Evolutionary conservation across 805 yeast genomes (phyloP).

Genomic region (Pichia cabralensis): DNA sequence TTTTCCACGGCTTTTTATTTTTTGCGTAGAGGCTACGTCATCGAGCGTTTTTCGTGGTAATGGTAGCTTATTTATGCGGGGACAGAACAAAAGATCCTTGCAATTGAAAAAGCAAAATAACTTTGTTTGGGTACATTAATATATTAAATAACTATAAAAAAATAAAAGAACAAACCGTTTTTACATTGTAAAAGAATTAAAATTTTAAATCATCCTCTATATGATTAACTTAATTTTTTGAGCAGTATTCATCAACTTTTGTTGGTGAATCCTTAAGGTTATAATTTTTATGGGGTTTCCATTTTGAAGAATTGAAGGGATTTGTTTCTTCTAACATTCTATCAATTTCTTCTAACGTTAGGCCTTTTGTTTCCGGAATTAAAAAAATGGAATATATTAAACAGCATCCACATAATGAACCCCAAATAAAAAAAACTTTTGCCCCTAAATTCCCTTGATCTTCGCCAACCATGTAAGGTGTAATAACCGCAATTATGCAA

Average conservation of each 20-base stretch:
- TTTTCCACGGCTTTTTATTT: no score
- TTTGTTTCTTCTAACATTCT: slow-evolving; percentile 27
- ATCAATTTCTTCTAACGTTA: slow-evolving; percentile 76
- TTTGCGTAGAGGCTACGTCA: no score
- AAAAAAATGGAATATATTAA: slow-evolving; percentile 63
- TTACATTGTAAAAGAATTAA: no score
- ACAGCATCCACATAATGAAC: slow-evolving; percentile 32
- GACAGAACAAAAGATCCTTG: no score
- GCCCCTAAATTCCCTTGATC: slow-evolving; percentile 54
- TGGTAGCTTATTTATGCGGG: no score
- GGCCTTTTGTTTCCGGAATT: slow-evolving; percentile 73
- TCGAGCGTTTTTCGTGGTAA: no score
- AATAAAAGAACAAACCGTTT: no score
- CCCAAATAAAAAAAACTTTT: slow-evolving; percentile 69
- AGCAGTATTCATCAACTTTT: background rate
- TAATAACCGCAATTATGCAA: slow-evolving; percentile 63
- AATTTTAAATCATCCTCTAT: no score
- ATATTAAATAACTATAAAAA: no score
- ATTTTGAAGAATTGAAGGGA: slow-evolving; percentile 26
- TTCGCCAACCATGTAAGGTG: slow-evolving; percentile 61
- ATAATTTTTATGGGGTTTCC: slow-evolving; percentile 24
- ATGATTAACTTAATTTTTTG: no score
- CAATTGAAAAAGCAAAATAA: no score
- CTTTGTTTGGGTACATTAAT: no score
- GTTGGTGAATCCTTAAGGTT: slow-evolving; percentile 1